Conservation (phyloP, 2,329 filamentous ascomycete genomes). For the Pyrenophora graminea region DNA sequence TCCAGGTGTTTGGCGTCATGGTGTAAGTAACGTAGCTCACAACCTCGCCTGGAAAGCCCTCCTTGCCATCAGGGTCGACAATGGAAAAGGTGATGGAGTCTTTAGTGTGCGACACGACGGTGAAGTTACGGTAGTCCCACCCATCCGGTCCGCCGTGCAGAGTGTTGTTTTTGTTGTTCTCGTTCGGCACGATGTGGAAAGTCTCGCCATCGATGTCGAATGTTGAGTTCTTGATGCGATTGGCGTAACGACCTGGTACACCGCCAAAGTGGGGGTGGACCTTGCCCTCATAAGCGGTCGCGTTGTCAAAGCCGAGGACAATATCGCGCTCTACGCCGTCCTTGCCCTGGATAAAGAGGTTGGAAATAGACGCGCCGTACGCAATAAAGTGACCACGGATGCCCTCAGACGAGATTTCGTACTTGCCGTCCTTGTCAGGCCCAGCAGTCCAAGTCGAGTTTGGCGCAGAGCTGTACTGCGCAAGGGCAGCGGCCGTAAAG, state of each 20-base stretch:
- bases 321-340: conserved; percentile 71
- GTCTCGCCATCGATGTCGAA: conserved; percentile 68
- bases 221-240: conserved; percentile 77
- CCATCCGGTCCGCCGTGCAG: conserved; percentile 72
- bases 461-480: conserved; percentile 29
- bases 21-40: conserved; percentile 76
- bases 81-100: conserved; percentile 76
- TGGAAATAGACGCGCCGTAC: conserved; percentile 74
- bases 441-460: conserved; percentile 28
- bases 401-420: conserved; percentile 69
- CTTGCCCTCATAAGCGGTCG: conserved; percentile 69
- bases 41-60: conserved; percentile 80
- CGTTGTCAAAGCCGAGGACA: conserved; percentile 76
- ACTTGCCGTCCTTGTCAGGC: conserved; percentile 60
- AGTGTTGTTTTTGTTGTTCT: conserved; percentile 59
- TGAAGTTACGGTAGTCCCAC: conserved; percentile 79
- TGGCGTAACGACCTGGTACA: conserved; percentile 77
- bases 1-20: conserved; percentile 67
- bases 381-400: conserved; percentile 72
- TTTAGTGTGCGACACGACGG: conserved; percentile 68
- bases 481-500: conserved; percentile 32
- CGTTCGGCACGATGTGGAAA: conserved; percentile 67
- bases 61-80: conserved; percentile 71
- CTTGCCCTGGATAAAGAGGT: conserved; percentile 71
- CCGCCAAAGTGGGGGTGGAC: conserved; percentile 73